Conservation (phyloP, 768 basidiomycete species). For the Auricularia auricula-judae region DNA sequence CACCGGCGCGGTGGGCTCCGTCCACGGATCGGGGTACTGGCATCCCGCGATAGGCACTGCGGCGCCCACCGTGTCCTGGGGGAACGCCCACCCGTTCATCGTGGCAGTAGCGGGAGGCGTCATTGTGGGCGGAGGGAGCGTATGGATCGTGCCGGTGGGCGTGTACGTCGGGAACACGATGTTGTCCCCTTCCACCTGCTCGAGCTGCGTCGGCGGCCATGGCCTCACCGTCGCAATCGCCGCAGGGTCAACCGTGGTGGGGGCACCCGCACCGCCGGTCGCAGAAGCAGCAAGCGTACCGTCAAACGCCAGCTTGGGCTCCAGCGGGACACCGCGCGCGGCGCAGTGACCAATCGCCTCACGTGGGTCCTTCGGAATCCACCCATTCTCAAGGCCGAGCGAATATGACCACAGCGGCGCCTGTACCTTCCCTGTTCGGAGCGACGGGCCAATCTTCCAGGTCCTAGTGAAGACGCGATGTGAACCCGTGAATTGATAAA, state of each 20-base stretch:
- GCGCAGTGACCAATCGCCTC: conserved; percentile 52
- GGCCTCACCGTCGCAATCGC: conserved; percentile 30
- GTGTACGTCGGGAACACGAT: conserved; percentile 51
- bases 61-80: conserved; percentile 52
- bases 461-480: conserved; percentile 24
- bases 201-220: conserved; percentile 46
- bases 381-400: conserved; percentile 60
- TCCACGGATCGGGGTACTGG: conserved; percentile 76
- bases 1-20: conserved; percentile 36
- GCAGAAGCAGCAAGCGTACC: conserved; percentile 52
- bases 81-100: conserved; percentile 55
- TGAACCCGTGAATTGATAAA: background rate
- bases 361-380: conserved; percentile 69
- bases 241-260: conserved; percentile 29
- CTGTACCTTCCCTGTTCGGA: conserved; percentile 20
- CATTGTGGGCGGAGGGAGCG: conserved; percentile 45
- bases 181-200: conserved; percentile 22
- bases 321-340: conserved; percentile 14
- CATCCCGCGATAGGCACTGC: conserved; percentile 62
- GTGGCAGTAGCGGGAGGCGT: conserved; percentile 28
- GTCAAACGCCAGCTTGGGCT: conserved; percentile 30
- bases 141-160: conserved; percentile 43
- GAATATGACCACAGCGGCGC: conserved; percentile 62
- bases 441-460: conserved; percentile 27
- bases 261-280: conserved; percentile 52